These are phyloP conservation scores for Punctularia strigosozonata DNA, from an alignment of 768 basidiomycete genomes.

Conservation along the genomic window DNA sequence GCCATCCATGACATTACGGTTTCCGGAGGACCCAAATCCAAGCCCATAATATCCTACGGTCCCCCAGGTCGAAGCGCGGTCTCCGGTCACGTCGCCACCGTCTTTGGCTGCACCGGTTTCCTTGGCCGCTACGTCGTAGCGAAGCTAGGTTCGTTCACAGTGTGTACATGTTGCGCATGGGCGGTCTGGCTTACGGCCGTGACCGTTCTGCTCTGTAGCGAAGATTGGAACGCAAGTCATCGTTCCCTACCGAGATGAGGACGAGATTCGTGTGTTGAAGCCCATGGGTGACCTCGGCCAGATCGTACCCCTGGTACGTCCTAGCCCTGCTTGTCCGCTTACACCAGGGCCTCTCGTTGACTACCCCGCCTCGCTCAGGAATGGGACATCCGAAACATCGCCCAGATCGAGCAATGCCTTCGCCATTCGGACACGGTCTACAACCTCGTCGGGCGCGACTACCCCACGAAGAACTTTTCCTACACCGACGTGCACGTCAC, in stretches of 20 bases:
- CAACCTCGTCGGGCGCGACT: slow-evolving; percentile 90
- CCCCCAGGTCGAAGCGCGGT: slow-evolving; percentile 78
- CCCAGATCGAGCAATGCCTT: slow-evolving; percentile 87
- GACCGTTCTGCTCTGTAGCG: slow-evolving; percentile 37
- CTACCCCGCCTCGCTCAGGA: slow-evolving; percentile 39
- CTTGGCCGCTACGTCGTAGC: slow-evolving; percentile 88
- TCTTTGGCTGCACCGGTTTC: slow-evolving; percentile 95
- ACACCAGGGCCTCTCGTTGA: not conserved
- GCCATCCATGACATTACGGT: slow-evolving; percentile 65
- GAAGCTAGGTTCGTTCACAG: slow-evolving; percentile 63
- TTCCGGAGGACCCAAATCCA: no score
- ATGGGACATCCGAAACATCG: slow-evolving; percentile 88
- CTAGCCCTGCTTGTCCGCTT: not conserved
- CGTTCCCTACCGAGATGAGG: slow-evolving; percentile 90
- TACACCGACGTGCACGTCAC: slow-evolving; percentile 70
- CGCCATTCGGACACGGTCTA: slow-evolving; percentile 94
- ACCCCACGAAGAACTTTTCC: slow-evolving; percentile 91
- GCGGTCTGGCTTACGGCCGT: not conserved
- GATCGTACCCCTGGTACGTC: slow-evolving; percentile 81
- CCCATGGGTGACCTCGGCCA: slow-evolving; percentile 96
- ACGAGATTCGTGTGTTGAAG: slow-evolving; percentile 81
- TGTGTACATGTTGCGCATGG: not conserved
- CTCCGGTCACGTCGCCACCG: slow-evolving; percentile 87
- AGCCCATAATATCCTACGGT: slow-evolving; percentile 67
- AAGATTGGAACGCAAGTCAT: slow-evolving; percentile 90